A percentile compares a stretch with the other conserved stretches of the same genome.
phyloP scores from a whole-genome alignment of 345 rosid genomes.

The Moricandia moricandioides region DNA sequence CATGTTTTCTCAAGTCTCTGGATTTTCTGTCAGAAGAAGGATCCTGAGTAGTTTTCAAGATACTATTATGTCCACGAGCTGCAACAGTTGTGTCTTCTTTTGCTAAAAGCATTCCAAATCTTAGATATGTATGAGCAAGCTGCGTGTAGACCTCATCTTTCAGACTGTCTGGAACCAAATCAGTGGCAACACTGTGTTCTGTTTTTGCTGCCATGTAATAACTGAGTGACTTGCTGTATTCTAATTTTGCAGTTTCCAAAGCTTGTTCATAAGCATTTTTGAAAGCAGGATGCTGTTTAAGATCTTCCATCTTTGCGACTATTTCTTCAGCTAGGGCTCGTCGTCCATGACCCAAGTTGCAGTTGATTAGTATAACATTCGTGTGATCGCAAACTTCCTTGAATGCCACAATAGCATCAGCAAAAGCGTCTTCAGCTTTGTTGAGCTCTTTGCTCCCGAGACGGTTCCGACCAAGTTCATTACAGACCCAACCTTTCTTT shows the following conservation, averaged over 20 bases:
- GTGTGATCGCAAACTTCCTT: constrained; percentile 73
- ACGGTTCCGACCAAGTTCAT: constrained; percentile 83
- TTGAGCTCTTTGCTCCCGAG: constrained; percentile 63
- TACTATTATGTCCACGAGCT: constrained; percentile 49
- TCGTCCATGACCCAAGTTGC: constrained; percentile 92
- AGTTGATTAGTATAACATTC: constrained; percentile 69
- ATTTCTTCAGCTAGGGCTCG: constrained; percentile 91
- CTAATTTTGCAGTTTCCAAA: constrained; percentile 60
- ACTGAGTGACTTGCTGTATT: constrained; percentile 71
- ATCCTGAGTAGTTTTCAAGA: constrained; percentile 34
- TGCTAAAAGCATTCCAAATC: constrained; percentile 89
- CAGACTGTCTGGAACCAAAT: constrained; percentile 46
- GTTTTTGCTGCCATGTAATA: constrained; percentile 77
- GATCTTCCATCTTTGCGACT: constrained; percentile 60
- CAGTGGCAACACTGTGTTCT: constrained; percentile 48
- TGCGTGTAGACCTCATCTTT: constrained; percentile 78
- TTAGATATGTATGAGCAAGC: constrained; percentile 78
- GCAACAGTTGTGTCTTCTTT: constrained; percentile 58
- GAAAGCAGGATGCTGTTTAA: constrained; percentile 47
- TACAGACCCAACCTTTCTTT: constrained; percentile 92
- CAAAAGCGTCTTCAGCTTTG: constrained; percentile 77
- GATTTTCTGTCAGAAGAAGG: no score
- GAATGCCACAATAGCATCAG: constrained; percentile 75
- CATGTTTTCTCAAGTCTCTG: constrained; percentile 1
- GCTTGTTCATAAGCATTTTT: constrained; percentile 55